phyloP scores from a whole-genome alignment of 2,329 filamentous ascomycete species.

The Tothia fuscella region DNA sequence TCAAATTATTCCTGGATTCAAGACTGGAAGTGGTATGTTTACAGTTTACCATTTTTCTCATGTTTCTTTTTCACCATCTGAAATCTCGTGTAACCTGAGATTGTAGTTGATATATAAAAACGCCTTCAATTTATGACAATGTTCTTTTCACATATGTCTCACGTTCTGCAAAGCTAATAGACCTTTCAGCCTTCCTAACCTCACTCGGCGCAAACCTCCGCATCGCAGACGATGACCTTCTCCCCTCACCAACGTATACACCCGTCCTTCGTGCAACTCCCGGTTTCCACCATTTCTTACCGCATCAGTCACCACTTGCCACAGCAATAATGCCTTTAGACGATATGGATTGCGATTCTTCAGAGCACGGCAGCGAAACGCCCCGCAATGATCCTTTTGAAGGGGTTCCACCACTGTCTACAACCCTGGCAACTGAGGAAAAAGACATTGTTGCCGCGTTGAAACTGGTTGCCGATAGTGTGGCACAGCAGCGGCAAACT shows the following conservation, averaged over 20 bases:
- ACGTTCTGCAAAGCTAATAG: neutral
- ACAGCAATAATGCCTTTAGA: slow-evolving; percentile 24
- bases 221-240: slow-evolving; percentile 36
- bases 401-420: slow-evolving; percentile 51
- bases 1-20: slow-evolving; percentile 10
- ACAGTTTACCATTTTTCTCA: slow-evolving; percentile 2
- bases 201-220: slow-evolving; percentile 72
- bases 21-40: slow-evolving; percentile 10
- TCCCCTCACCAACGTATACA: slow-evolving; percentile 12
- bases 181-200: slow-evolving; percentile 59
- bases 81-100: neutral
- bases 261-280: slow-evolving; percentile 2
- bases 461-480: slow-evolving; percentile 64
- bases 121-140: neutral
- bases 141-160: neutral
- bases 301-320: slow-evolving; percentile 22
- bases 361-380: slow-evolving; percentile 13
- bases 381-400: slow-evolving; percentile 29
- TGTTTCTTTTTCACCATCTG: neutral
- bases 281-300: slow-evolving; percentile 25
- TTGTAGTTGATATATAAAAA: too few relatives aligned
- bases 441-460: slow-evolving; percentile 56
- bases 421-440: slow-evolving; percentile 39
- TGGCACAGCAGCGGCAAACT: slow-evolving; percentile 68
- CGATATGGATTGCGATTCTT: slow-evolving; percentile 17